These are phyloP conservation scores for Pleodorina starrii DNA, from an alignment of 139 green algal species.

Conservation along the genomic window DNA sequence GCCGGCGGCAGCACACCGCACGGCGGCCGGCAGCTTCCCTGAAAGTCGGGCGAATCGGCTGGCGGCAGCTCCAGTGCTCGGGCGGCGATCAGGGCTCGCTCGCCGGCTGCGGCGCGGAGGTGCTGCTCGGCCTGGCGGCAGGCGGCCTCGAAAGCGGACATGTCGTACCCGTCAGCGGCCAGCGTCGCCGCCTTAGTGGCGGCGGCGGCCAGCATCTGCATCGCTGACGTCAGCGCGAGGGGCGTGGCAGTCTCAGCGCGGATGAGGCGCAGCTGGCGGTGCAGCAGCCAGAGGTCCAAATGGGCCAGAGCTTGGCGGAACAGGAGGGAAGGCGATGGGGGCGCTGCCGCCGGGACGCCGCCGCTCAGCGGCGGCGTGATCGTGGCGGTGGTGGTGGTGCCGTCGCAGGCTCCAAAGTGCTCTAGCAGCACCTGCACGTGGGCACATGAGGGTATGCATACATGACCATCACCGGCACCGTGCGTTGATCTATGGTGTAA, in stretches of 20 bases:
- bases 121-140: neutral
- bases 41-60: neutral
- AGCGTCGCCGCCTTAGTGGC: slow-evolving; percentile 52
- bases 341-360: too few relatives aligned
- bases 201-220: slow-evolving; percentile 56
- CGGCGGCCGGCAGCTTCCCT: neutral
- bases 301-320: slow-evolving; percentile 38
- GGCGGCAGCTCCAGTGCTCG: neutral
- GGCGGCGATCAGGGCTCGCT: slow-evolving; percentile 11
- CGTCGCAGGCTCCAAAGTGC: too few relatives aligned
- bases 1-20: slow-evolving; percentile 24
- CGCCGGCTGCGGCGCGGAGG: slow-evolving; percentile 1
- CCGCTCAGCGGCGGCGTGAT: too few relatives aligned
- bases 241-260: slow-evolving; percentile 1
- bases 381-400: neutral
- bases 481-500: too few relatives aligned
- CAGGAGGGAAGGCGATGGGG: neutral
- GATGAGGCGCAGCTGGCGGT: slow-evolving; percentile 26
- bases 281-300: slow-evolving; percentile 64
- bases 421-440: neutral
- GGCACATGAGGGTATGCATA: too few relatives aligned
- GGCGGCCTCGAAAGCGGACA: slow-evolving; percentile 43
- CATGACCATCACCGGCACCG: too few relatives aligned
- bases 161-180: slow-evolving; percentile 40
- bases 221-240: slow-evolving; percentile 23